Evolutionary conservation across 768 basidiomycete species (phyloP).

Genomic region (Suillus ampliporus): DNA sequence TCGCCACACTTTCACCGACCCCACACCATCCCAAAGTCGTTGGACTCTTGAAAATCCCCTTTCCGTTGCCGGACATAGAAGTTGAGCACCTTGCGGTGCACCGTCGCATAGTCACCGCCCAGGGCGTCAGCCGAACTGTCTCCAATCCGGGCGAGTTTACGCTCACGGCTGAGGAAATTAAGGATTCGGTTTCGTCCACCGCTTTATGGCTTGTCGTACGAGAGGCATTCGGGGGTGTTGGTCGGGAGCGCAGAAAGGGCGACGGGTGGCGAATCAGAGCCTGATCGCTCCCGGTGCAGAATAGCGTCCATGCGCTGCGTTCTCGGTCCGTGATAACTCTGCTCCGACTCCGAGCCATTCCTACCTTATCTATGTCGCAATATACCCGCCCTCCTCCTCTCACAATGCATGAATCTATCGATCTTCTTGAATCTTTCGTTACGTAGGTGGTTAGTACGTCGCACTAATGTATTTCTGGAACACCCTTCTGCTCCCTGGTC

Average conservation of each 20-base stretch:
- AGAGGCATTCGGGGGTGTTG: constrained; percentile 92
- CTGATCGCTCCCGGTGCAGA: constrained; percentile 32
- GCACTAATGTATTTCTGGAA: constrained; percentile 24
- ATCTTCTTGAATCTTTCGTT: background rate
- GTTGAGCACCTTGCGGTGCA: constrained; percentile 63
- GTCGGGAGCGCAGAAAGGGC: constrained; percentile 76
- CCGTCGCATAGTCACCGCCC: constrained; percentile 48
- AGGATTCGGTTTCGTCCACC: constrained; percentile 88
- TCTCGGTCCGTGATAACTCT: background rate
- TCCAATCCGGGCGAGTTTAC: constrained; percentile 38
- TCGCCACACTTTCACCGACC: constrained; percentile 87
- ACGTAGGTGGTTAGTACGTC: constrained; percentile 9
- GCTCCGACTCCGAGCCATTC: constrained; percentile 3
- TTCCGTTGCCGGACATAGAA: constrained; percentile 83
- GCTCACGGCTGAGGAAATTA: constrained; percentile 90
- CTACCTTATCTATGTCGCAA: constrained; percentile 10
- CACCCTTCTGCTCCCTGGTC: constrained; percentile 11
- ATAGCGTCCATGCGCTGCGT: background rate
- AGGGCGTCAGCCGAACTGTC: constrained; percentile 33
- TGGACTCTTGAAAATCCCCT: constrained; percentile 88
- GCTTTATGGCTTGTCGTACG: constrained; percentile 91
- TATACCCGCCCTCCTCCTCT: constrained; percentile 21
- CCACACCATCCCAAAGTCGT: constrained; percentile 97
- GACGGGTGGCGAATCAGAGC: constrained; percentile 80
- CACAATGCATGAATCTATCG: constrained; percentile 18